phyloP scores from a whole-genome alignment of 1,284 basidiomycete genomes.

The Phylloboletellus chloephorus region DNA sequence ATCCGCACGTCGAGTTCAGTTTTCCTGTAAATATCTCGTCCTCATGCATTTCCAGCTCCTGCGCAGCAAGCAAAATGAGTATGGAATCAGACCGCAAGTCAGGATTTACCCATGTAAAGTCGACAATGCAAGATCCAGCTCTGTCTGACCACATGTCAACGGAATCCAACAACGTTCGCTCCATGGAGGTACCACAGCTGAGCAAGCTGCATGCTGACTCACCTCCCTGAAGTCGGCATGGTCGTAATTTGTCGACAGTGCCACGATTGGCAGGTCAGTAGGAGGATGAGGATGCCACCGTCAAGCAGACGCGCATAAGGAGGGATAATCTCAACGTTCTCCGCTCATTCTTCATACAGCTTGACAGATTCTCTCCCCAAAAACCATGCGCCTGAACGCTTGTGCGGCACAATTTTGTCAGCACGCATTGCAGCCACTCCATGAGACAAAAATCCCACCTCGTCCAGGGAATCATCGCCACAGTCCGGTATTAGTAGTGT shows the following conservation, averaged over 20 bases:
- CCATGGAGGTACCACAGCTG: slow-evolving; percentile 40
- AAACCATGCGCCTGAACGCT: slow-evolving; percentile 77
- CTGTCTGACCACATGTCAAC: slow-evolving; percentile 57
- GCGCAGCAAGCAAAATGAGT: slow-evolving; percentile 64
- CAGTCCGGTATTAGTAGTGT: slow-evolving; percentile 57
- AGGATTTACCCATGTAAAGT: slow-evolving; percentile 53
- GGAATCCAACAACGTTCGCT: slow-evolving; percentile 60
- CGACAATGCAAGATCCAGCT: slow-evolving; percentile 2
- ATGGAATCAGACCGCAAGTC: slow-evolving; percentile 77
- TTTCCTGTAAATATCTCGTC: slow-evolving; percentile 72
- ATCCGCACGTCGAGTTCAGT: slow-evolving; percentile 39
- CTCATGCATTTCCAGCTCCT: slow-evolving; percentile 64
- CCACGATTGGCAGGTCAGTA: slow-evolving; percentile 33
- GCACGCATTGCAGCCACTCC: slow-evolving; percentile 4
- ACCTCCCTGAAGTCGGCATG: slow-evolving; percentile 75
- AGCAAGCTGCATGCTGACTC: slow-evolving; percentile 13
- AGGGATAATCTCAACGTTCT: slow-evolving; percentile 35
- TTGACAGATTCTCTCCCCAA: slow-evolving; percentile 67
- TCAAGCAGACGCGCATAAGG: slow-evolving; percentile 47
- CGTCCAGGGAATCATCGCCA: slow-evolving; percentile 85
- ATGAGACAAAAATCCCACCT: slow-evolving; percentile 40
- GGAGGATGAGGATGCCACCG: slow-evolving; percentile 4
- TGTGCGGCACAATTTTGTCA: slow-evolving; percentile 20
- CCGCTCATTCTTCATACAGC: slow-evolving; percentile 45
- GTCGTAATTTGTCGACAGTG: slow-evolving; percentile 77